Base-by-base conservation (phyloP, 2,329 filamentous ascomycete genomes). In the Sclerotinia borealis region DNA sequence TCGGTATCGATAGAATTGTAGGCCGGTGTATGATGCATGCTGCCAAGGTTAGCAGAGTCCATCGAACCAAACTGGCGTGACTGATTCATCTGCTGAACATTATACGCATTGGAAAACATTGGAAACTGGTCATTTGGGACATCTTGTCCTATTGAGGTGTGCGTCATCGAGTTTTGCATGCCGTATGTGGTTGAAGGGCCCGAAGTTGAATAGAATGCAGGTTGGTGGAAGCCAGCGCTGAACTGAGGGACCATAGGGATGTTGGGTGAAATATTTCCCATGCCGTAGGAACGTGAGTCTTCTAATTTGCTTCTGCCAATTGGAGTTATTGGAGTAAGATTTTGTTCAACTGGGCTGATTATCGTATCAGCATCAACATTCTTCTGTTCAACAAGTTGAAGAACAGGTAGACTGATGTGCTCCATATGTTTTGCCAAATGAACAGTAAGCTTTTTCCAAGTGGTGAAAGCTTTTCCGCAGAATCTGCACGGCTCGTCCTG, bases 341-440 rank as follows among this genome's bases (percentile, higher is more conserved):
- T 72, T 52, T 71, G 69, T 68, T 87, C 85, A 2, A 89, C 80
- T 0, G 87, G 87, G 71, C 86, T 89, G 74, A 90, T 87, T 67
- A 88, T 79, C 27, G 85, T 88, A 69, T 89, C 85, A 9, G 80
- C 79, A 29, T 82, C 79, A 22, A 88, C 76, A 54, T 80, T 78
- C 65, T 77, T 80, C 45, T 76, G 75, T 37, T 79, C 79, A 4
- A 87, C 84, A 3, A 88, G 79, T 19, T 79, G 78, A 63, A 96
- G 79, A 37, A 96, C 85, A 0, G 93, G 92, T 72, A 96, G 83
- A 71, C 90, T 91, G 72, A 96, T 90, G 68, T 92, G 87, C 75
- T 96, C 92, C 92, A 97, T 95, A 75, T 97, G 93, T 75, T 93
- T 93, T 56, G 92, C 92, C 73, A 96, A 77, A 76, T 96, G 93